These are phyloP conservation scores for Sarocladium kiliense DNA, from an alignment of 2,329 filamentous ascomycete genomes.

Conservation along the genomic window DNA sequence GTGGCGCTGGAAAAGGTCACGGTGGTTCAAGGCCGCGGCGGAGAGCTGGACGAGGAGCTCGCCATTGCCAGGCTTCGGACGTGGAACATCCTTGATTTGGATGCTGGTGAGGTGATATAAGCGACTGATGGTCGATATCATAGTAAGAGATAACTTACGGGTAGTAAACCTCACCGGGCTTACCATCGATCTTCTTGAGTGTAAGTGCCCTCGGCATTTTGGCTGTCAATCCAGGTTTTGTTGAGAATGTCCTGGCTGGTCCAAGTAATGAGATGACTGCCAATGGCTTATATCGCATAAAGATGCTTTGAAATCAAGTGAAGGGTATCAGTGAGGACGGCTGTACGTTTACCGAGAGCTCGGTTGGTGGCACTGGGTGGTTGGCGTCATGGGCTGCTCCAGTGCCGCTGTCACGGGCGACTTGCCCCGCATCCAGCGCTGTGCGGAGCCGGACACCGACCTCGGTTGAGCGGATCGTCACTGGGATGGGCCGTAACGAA, in stretches of 20 bases:
- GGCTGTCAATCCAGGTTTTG: neutral
- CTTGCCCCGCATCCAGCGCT: neutral
- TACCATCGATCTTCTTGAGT: slow-evolving; percentile 65
- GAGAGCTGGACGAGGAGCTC: slow-evolving; percentile 72
- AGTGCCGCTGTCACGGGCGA: neutral
- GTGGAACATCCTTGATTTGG: slow-evolving; percentile 54
- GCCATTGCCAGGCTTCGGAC: slow-evolving; percentile 56
- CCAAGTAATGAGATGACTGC: no score
- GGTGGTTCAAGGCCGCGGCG: slow-evolving; percentile 86
- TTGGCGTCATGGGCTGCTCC: neutral
- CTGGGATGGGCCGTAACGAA: neutral
- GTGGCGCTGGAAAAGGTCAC: slow-evolving; percentile 90
- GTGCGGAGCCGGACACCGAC: neutral
- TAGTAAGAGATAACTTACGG: slow-evolving; percentile 42
- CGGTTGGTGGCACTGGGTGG: neutral
- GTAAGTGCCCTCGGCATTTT: slow-evolving; percentile 53
- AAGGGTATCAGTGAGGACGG: neutral
- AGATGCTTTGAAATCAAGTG: slow-evolving; percentile 3
- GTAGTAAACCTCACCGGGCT: slow-evolving; percentile 85
- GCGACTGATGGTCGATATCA: neutral
- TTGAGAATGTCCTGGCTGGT: no score
- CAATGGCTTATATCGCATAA: neutral
- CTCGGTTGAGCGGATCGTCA: neutral
- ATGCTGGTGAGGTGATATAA: slow-evolving; percentile 27
- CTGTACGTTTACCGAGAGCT: no score